Conservation (phyloP, 768 basidiomycete species). For the Exidia glandulosa region DNA sequence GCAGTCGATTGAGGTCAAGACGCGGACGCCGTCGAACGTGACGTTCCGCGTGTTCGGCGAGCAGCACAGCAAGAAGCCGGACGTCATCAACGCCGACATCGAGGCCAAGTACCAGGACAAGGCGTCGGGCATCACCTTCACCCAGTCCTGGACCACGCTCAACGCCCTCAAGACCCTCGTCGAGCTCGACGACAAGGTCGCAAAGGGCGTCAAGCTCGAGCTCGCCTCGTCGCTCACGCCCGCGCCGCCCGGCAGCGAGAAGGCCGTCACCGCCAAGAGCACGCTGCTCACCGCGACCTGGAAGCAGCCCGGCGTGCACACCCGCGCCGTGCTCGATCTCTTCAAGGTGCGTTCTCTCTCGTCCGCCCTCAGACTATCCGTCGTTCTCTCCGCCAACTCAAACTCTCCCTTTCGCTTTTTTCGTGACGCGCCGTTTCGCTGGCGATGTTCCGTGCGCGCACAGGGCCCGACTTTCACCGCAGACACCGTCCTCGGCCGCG, state of each 20-base stretch:
- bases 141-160: conserved; percentile 89
- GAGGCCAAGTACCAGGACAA: conserved; percentile 91
- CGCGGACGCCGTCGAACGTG: conserved; percentile 78
- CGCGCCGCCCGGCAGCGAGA: conserved; percentile 50
- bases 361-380: not conserved
- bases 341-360: conserved; percentile 60
- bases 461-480: conserved; percentile 97
- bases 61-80: conserved; percentile 57
- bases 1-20: conserved; percentile 73
- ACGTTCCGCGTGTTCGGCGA: conserved; percentile 72
- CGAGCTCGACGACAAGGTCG: conserved; percentile 95
- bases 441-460: conserved; percentile 1
- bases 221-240: conserved; percentile 73
- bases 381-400: not conserved
- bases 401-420: not conserved
- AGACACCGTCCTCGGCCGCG: conserved; percentile 89
- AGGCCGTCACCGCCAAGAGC: conserved; percentile 37
- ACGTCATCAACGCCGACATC: conserved; percentile 74
- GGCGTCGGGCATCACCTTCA: conserved; percentile 88
- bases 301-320: conserved; percentile 95
- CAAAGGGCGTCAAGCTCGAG: conserved; percentile 96
- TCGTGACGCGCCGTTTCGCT: not conserved
- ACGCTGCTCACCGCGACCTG: conserved; percentile 76
- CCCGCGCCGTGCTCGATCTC: conserved; percentile 79
- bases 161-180: conserved; percentile 86